Evolutionary conservation across 2,329 filamentous ascomycete species (phyloP).

Genomic region (Lanzia echinophila): DNA sequence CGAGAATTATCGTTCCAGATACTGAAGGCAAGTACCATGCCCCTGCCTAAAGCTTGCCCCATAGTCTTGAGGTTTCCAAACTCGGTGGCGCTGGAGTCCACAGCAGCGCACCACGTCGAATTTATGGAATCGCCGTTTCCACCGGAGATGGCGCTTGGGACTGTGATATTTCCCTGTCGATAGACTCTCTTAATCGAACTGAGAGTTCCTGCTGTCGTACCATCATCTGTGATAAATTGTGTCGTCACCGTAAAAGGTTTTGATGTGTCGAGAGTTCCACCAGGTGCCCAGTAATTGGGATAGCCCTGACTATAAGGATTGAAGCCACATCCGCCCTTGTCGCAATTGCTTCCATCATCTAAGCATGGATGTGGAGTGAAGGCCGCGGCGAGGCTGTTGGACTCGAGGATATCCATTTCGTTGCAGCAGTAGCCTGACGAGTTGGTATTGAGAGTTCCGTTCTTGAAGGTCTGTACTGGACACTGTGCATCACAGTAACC

Average conservation of each 20-base stretch:
- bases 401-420: conserved; percentile 62
- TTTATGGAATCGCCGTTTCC: conserved; percentile 45
- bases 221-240: conserved; percentile 47
- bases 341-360: conserved; percentile 39
- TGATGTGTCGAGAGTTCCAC: conserved; percentile 44
- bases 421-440: conserved; percentile 49
- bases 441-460: conserved; percentile 46
- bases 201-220: conserved; percentile 43
- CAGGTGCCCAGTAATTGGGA: conserved; percentile 47
- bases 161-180: conserved; percentile 46
- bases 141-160: conserved; percentile 39
- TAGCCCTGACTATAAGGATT: conserved; percentile 52
- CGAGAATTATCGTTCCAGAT: conserved; percentile 48
- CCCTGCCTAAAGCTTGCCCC: conserved; percentile 44
- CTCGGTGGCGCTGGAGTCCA: conserved; percentile 44
- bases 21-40: conserved; percentile 57
- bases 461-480: conserved; percentile 7
- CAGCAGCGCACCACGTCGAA: conserved; percentile 24
- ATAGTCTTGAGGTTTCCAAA: conserved; percentile 50
- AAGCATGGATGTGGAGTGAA: conserved; percentile 52
- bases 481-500: conserved; percentile 18
- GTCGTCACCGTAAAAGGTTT: conserved; percentile 50
- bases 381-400: conserved; percentile 51
- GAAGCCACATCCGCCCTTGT: conserved; percentile 54
- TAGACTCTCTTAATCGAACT: conserved; percentile 48